Base-by-base conservation (phyloP, 495 filamentous ascomycete species). In the Beverwykella pulmonaria region DNA sequence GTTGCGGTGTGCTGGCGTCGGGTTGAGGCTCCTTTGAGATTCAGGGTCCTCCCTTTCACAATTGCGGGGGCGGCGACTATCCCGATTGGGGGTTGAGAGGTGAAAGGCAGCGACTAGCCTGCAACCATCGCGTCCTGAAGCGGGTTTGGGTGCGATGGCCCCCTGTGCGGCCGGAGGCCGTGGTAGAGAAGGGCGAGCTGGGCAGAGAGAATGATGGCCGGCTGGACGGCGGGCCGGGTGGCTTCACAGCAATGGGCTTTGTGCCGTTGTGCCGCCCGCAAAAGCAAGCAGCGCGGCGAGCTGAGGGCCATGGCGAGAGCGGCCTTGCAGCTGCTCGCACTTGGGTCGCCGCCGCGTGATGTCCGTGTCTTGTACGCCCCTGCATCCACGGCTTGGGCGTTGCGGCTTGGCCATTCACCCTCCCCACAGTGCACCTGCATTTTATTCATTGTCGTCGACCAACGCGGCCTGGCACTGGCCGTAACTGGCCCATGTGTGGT, bases 41-140 rank as follows among this genome's bases (percentile, higher is more conserved):
- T 29, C 59, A 62, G 47, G 46, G 47, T 36, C 59, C 27, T 52
- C 55, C 19, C 52, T 63, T 20, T 1, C 17, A n/a, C 60, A 47
- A 53, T 54, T 63, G 60, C 60, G 60, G 60, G 60, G 60, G 52
- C 60, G 60, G 60, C 60, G 29, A 27, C 49, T 47, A 39, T 39
- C n/a, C 41, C 46, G 20, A 10, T 49, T 50, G 8, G 27, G 58
- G 25, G 20, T 20, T 5, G 49, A 30, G 49, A 26, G 30, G 44
- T 47, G 44, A 47, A 47, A 47, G 44, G 44, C 6, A 5, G 49
- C 17, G 49, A 30, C 4, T 53, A 53, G 20, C 14, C 26, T 53
- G 49, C 20, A 15, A n/a, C n/a, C 25, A 6, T 4, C 9, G 20
- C 49, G n/a, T 7, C 26, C 25, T 15, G 26, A 53, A 23, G 20